A percentile compares a stretch with the other conserved stretches of the same genome.
These are phyloP conservation scores for Zygotorulaspora chibaensis DNA, from an alignment of 805 yeast species.

Conservation along the genomic window DNA sequence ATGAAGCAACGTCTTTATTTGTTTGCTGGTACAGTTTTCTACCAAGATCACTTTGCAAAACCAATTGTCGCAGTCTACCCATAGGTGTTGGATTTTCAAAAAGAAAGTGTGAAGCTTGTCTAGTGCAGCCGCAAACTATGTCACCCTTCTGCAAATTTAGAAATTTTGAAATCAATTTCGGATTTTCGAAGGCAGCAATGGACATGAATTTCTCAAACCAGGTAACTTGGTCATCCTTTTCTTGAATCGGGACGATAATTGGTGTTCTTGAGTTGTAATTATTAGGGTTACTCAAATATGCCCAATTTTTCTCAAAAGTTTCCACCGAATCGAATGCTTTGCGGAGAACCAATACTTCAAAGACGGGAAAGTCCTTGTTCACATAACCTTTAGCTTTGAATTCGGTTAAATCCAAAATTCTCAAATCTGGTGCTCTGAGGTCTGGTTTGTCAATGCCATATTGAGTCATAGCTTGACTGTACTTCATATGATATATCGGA, in stretches of 20 bases:
- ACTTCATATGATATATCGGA: constrained; percentile 47
- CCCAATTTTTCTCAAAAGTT: constrained; percentile 35
- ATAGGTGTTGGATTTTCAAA: constrained; percentile 96
- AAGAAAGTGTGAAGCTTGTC: constrained; percentile 49
- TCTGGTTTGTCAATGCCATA: constrained; percentile 97
- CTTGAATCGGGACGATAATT: constrained; percentile 46
- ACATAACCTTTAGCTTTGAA: constrained; percentile 36
- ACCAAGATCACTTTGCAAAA: constrained; percentile 49
- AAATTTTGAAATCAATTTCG: constrained; percentile 28
- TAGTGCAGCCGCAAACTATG: constrained; percentile 70
- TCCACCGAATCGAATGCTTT: constrained; percentile 39
- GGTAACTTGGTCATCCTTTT: constrained; percentile 35
- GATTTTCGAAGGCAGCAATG: constrained; percentile 35
- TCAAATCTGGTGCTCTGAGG: constrained; percentile 54
- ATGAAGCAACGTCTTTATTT: constrained; percentile 48
- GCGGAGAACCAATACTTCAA: constrained; percentile 68
- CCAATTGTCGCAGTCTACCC: constrained; percentile 77
- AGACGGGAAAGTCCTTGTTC: constrained; percentile 53
- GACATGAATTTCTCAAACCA: constrained; percentile 43
- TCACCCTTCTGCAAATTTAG: constrained; percentile 61
- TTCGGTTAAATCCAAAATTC: constrained; percentile 46
- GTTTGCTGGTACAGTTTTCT: constrained; percentile 25
- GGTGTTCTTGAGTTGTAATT: constrained; percentile 60
- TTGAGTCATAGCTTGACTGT: constrained; percentile 60
- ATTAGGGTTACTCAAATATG: constrained; percentile 36